Evolutionary conservation across 805 yeast species (phyloP), one percentile per base, ranked within the genome.

Genomic region (Brettanomyces anomalus): DNA sequence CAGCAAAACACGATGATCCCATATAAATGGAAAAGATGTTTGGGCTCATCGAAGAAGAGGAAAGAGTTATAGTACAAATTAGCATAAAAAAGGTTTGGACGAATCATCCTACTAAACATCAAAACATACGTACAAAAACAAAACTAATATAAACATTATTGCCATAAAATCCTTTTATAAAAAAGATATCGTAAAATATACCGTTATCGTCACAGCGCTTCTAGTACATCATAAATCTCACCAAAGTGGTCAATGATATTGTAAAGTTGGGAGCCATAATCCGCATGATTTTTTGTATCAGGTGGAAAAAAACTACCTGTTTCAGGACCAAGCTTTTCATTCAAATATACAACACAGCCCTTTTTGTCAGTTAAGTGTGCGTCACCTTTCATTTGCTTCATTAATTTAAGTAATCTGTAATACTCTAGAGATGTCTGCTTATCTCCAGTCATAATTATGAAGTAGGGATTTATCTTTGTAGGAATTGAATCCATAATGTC

Each of bases 391-490:
- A 44, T 39, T 13, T 48, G 42, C 14, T 47, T 46, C 6, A 52
- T 16, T 4, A 50, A 26, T 33, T 53, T 57, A 18, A 56, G 31
- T n/a, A 57, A 19, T 26, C 58, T 33, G 18, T 48, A 51, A 41
- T 55, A 56, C 24, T 56, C 60, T 24, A 55, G 37, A 0, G 61
- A 57, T 1, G 54, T 47, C 7, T 48, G 48, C 35, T 48, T 43
- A 30, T 56, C 58, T 26, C 37, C 48, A 1, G 61, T 56, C 15
- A 58, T 11, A 4, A 57, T 40, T 19, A 58, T 39, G 18, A 51
- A 49, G 24, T 42, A 47, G 17, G 49, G 46, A 21, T 40, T 48
- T 20, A 21, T 33, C 30, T 36, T 41, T 8, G 39, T 13, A 5
- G 43, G 41, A 1, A 44, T 37, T 5, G 37, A 19, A 4, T 18